Conservation (phyloP, 2,329 filamentous ascomycete species). For the Pyricularia pennisetigena region DNA sequence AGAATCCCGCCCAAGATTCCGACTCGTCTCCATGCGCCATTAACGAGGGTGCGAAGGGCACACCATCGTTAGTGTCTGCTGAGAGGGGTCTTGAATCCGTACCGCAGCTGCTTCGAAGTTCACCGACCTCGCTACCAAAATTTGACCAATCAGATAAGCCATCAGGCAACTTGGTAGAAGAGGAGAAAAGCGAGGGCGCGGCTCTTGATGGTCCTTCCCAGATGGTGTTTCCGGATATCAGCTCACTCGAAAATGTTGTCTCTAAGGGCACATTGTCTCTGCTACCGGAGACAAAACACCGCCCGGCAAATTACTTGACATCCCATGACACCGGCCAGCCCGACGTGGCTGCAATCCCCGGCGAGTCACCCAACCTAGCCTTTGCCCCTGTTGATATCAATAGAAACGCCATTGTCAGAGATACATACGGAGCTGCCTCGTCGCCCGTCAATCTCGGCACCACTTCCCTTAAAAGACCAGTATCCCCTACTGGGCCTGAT, state of each 20-base stretch:
- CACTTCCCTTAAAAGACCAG: not conserved
- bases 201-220: not conserved
- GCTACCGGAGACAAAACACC: not conserved
- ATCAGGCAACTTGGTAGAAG: not conserved
- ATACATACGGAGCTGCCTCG: not conserved
- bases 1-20: not conserved
- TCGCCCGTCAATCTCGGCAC: not conserved
- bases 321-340: not conserved
- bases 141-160: not conserved
- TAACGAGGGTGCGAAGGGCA: not conserved
- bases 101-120: not conserved
- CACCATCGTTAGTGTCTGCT: not conserved
- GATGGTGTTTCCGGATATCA: not conserved
- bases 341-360: not conserved
- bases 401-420: not conserved
- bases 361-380: not conserved
- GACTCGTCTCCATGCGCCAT: not conserved
- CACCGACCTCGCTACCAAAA: not conserved
- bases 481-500: not conserved
- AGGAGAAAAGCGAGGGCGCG: not conserved
- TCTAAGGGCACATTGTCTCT: not conserved
- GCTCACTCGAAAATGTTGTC: not conserved
- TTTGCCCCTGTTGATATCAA: not conserved
- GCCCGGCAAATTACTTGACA: not conserved
- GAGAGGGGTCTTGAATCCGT: not conserved